phyloP scores from a whole-genome alignment of 2,329 filamentous ascomycete species.

The Dactylellina sp. region DNA sequence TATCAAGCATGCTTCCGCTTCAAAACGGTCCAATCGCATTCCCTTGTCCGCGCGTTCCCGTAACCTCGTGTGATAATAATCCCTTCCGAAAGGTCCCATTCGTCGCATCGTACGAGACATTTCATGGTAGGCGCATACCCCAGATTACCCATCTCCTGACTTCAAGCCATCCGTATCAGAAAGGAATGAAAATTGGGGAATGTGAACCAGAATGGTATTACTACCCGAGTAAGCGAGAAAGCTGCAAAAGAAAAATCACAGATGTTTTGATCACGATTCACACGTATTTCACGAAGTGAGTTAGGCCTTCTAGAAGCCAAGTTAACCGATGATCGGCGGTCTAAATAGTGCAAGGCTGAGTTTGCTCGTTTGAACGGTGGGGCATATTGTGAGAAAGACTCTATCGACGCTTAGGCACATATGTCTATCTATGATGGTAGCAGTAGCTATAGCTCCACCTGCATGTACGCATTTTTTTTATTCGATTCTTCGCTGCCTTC shows the following conservation, averaged over 20 bases:
- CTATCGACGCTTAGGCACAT: not conserved
- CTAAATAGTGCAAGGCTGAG: slow-evolving; percentile 53
- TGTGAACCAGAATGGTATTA: slow-evolving; percentile 22
- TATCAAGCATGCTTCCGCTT: not conserved
- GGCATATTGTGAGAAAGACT: not conserved
- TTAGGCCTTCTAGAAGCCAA: slow-evolving; percentile 36
- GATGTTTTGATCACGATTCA: slow-evolving; percentile 9
- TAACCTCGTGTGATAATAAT: not conserved
- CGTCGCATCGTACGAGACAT: slow-evolving; percentile 4
- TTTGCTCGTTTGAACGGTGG: not conserved
- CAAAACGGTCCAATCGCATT: not conserved
- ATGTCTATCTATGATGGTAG: not conserved
- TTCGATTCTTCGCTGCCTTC: slow-evolving; percentile 6
- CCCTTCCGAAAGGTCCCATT: not conserved
- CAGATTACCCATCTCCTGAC: slow-evolving; percentile 4
- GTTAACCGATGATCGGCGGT: slow-evolving; percentile 19
- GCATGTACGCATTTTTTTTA: not conserved
- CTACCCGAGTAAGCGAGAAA: slow-evolving; percentile 41
- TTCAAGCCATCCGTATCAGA: slow-evolving; percentile 40
- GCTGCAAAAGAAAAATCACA: slow-evolving; percentile 32
- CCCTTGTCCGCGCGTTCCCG: not conserved
- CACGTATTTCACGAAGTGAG: not conserved
- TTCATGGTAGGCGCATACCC: not conserved
- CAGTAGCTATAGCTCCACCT: slow-evolving; percentile 17
- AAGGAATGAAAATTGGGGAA: slow-evolving; percentile 6